Base-by-base conservation (phyloP, 177 flowering plant species). In the Vitis hybrid region DNA sequence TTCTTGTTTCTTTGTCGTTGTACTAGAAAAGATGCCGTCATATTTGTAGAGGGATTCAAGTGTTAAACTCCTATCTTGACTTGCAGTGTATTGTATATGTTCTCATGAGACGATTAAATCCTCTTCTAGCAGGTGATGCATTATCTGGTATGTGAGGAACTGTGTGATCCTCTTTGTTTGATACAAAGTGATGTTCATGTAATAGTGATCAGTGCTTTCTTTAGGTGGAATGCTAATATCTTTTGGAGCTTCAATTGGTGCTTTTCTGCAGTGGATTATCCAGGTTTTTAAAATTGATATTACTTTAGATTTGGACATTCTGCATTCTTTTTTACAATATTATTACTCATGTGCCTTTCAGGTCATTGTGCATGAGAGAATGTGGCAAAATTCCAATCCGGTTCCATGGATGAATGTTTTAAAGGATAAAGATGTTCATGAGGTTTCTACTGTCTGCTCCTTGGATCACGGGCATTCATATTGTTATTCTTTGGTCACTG, bases 201-300 rank as follows among this genome's bases (percentile, higher is more conserved):
- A 39, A 39, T 53, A 13, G 19, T 8, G 29, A 19, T 19, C 3
- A 2, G 13, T 69, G 6, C 34, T 57, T 63, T 62, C 61, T 72
- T 62, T 55, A 79, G 81, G 81, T 63, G 81, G 74, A 72, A 26
- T 66, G 53, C 22, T 79, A 8, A 7, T 79, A 58, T 62, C 81
- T 49, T 66, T 26, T 66, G 78, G 76, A 75, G 76, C 73, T 69
- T 79, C 81, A 51, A 14, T 79, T 29, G 81, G 81, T 39, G 49
- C 63, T 55, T 48, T 79, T 67, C 59, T 75, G 52, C 79, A 79
- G 70, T 79, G 78, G 76, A 63, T 79, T 22, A 70, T 73, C 22
- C 81, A 79, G 81, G 81, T 79, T 63, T 57, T 39, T 19, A 60
- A 62, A 5, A 18, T 16, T 57, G 29, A 57, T 18, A 57, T 57